These are phyloP conservation scores for Articulospora tetracladia DNA, from an alignment of 495 filamentous ascomycete species.

Conservation along the genomic window DNA sequence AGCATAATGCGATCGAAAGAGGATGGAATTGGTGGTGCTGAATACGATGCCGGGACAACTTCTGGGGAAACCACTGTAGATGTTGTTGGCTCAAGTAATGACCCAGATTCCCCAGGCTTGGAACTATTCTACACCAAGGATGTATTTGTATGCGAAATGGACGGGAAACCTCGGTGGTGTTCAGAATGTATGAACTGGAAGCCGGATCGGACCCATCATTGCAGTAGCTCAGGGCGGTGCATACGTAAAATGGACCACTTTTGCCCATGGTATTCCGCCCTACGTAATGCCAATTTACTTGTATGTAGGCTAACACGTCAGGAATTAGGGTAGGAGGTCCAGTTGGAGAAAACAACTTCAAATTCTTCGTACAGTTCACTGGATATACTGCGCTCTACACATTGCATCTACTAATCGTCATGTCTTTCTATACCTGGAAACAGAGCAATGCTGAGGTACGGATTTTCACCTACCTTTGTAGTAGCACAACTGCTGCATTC, in stretches of 20 bases:
- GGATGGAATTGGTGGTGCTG: constrained; percentile 19
- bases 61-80: constrained; percentile 8
- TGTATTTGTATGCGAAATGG: constrained; percentile 73
- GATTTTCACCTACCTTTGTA: neutral
- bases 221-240: constrained; percentile 74
- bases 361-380: constrained; percentile 86
- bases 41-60: constrained; percentile 15
- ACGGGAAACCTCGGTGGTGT: constrained; percentile 81
- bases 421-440: constrained; percentile 47
- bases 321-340: constrained; percentile 73
- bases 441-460: constrained; percentile 5
- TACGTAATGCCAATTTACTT: neutral
- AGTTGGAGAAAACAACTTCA: constrained; percentile 76
- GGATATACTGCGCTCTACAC: constrained; percentile 68
- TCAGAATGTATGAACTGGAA: constrained; percentile 77
- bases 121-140: constrained; percentile 71
- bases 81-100: constrained; percentile 17
- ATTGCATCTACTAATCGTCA: constrained; percentile 54
- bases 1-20: constrained; percentile 10
- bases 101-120: constrained; percentile 44
- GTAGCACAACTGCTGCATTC: neutral
- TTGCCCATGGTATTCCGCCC: constrained; percentile 68
- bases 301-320: neutral
- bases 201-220: constrained; percentile 80
- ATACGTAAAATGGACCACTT: constrained; percentile 90